Evolutionary conservation across 352 stramenopile species (phyloP), one percentile per base, ranked within the genome.

Genomic region (Pythium utonaiense): DNA sequence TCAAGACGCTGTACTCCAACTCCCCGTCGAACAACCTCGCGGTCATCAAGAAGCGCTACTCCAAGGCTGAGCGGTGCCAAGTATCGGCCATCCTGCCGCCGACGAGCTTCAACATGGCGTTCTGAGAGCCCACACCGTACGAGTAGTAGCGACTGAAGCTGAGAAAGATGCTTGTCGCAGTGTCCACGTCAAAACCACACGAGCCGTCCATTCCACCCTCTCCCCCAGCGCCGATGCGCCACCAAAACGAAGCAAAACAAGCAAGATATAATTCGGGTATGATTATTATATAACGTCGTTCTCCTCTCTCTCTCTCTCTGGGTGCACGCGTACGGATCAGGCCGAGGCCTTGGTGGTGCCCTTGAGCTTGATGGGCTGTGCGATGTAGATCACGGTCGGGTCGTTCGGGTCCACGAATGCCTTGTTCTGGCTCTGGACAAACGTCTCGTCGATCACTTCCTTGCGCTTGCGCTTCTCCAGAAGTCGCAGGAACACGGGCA

Each of bases 31-130:
- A 91, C 71, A 89, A 88, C 49, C 57, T 95, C 51, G 82, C 83
- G 27, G 85, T 95, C 57, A 92, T 95, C 66, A 93, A 93, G 71
- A 95, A 95, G 66, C 83, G 85, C 52, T 95, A 95, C 77, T 93
- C 85, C 31, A 92, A 93, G 59, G 75, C 84, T 27, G 85, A 95
- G 54, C 66, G 85, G 30, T 89, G 78, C 66, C 79, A 95, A 66
- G 85, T 95, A 47, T 83, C 83, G 25, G 73, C 72, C 44, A 74
- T 93, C 34, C 62, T 90, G 24, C 85, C 85, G 16, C 85, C 85
- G 14, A 74, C 78, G 17, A 79, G 70, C 47, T 95, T 90, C 68
- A 92, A 74, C 66, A 91, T 95, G 83, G 75, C 81, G 58, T 95
- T 91, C 63, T 95, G 80, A 75, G 50, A 28, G 22, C 31, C 12